Conservation (phyloP, 257 asterid genomes). For the Misopates orontium region DNA sequence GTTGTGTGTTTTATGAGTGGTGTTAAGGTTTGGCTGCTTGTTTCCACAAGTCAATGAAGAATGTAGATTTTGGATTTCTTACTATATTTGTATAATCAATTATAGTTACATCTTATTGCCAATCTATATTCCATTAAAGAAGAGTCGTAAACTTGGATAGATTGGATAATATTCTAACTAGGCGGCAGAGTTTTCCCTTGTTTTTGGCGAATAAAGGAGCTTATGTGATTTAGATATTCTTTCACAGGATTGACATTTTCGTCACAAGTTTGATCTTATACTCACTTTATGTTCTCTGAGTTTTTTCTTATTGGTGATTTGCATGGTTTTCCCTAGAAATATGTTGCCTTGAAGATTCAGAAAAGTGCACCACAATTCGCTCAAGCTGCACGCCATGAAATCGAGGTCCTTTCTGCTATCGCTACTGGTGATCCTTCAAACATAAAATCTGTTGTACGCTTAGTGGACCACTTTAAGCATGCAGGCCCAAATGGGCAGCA, state of each 20-base stretch:
- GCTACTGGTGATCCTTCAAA: constrained; percentile 74
- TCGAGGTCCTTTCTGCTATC: constrained; percentile 77
- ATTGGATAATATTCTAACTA: too few species aligned
- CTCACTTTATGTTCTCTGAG: not conserved
- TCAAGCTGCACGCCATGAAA: constrained; percentile 95
- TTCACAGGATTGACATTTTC: constrained; percentile 9
- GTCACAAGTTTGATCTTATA: not conserved
- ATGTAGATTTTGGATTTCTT: too few species aligned
- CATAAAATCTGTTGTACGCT: constrained; percentile 61
- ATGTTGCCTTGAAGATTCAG: constrained; percentile 96
- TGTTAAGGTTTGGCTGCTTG: not conserved
- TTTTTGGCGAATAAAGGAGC: constrained; percentile 17
- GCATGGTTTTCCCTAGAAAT: constrained; percentile 43
- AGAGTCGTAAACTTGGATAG: too few species aligned
- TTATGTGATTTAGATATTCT: too few species aligned
- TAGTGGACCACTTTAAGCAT: constrained; percentile 89
- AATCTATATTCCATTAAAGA: too few species aligned
- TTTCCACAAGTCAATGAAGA: not conserved
- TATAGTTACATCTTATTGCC: not conserved
- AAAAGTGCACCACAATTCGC: constrained; percentile 96
- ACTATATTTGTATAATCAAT: not conserved
- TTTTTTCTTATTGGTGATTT: constrained; percentile 11
- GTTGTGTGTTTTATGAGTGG: not conserved
- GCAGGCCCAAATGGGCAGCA: constrained; percentile 98
- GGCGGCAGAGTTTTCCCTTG: not conserved